Conservation (phyloP, 805 yeast genomes). For the Alloascoidea africana region DNA sequence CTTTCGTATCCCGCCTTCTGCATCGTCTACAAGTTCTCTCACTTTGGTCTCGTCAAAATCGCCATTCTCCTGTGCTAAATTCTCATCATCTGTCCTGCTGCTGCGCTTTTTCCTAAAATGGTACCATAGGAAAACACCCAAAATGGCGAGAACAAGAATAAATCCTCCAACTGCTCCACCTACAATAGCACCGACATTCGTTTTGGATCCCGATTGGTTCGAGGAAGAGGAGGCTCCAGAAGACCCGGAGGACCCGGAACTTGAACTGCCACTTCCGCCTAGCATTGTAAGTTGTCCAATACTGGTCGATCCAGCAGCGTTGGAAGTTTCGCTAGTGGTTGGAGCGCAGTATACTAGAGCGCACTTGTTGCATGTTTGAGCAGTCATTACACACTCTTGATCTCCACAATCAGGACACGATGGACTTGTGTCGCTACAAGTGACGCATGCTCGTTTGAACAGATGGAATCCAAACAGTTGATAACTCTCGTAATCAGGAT, state of each 20-base stretch:
- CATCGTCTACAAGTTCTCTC: no score
- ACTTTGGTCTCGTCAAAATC: no score
- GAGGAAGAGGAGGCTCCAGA: constrained; percentile 6
- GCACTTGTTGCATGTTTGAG: constrained; percentile 43
- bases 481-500: no score
- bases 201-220: constrained; percentile 6
- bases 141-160: constrained; percentile 23
- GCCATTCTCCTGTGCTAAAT: constrained; percentile 11
- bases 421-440: constrained; percentile 30
- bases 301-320: no score
- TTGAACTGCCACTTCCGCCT: neutral
- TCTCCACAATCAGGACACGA: constrained; percentile 25
- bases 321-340: constrained; percentile 8
- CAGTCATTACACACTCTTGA: constrained; percentile 38
- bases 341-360: constrained; percentile 36
- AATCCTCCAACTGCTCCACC: constrained; percentile 64
- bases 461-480: no score
- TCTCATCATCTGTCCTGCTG: no score
- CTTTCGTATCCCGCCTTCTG: no score
- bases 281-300: no score
- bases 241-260: constrained; percentile 8
- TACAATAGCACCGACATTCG: constrained; percentile 42
- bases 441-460: no score
- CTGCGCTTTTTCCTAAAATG: constrained; percentile 9
- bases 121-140: constrained; percentile 21